A percentile compares a stretch with the other conserved stretches of the same genome.
phyloP scores from a whole-genome alignment of 495 filamentous ascomycete species.

The Lasiosphaeria miniovina region DNA sequence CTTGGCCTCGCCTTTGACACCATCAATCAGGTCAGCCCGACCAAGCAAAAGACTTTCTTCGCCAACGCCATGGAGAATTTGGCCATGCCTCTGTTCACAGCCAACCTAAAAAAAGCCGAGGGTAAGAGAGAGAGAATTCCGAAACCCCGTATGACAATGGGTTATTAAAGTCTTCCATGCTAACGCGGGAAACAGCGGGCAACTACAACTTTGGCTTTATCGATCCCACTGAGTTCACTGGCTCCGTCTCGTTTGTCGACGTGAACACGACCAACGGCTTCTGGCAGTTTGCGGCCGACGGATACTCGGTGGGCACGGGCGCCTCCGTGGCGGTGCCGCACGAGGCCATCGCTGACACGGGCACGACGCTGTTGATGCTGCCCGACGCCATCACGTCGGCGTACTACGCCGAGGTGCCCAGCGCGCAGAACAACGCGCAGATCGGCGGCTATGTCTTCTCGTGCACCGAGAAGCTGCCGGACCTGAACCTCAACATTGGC shows the following conservation, averaged over 20 bases:
- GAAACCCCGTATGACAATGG: constrained; percentile 40
- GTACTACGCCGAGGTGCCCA: constrained; percentile 65
- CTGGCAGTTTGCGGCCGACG: constrained; percentile 66
- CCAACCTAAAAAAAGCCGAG: constrained; percentile 58
- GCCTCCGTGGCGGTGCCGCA: constrained; percentile 19
- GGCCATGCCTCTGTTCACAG: constrained; percentile 66
- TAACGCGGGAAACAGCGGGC: constrained; percentile 40
- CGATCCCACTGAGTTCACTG: constrained; percentile 52
- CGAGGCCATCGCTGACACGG: constrained; percentile 57
- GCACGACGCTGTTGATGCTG: constrained; percentile 72
- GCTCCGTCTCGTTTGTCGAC: constrained; percentile 55
- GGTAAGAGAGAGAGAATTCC: constrained; percentile 16
- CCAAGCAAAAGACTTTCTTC: constrained; percentile 68
- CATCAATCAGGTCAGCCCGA: constrained; percentile 69
- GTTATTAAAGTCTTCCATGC: constrained; percentile 64
- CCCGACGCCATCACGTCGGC: constrained; percentile 52
- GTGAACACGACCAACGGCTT: constrained; percentile 64
- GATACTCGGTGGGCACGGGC: constrained; percentile 50
- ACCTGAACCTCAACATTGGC: constrained; percentile 57
- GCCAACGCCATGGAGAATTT: constrained; percentile 62
- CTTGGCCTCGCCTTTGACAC: constrained; percentile 71
- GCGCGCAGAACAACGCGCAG: constrained; percentile 45
- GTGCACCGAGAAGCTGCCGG: constrained; percentile 36
- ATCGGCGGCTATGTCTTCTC: constrained; percentile 51
- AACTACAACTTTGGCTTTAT: constrained; percentile 35